These are phyloP conservation scores for Achaetomium macrosporum DNA, from an alignment of 2,329 filamentous ascomycete genomes.

Conservation along the genomic window DNA sequence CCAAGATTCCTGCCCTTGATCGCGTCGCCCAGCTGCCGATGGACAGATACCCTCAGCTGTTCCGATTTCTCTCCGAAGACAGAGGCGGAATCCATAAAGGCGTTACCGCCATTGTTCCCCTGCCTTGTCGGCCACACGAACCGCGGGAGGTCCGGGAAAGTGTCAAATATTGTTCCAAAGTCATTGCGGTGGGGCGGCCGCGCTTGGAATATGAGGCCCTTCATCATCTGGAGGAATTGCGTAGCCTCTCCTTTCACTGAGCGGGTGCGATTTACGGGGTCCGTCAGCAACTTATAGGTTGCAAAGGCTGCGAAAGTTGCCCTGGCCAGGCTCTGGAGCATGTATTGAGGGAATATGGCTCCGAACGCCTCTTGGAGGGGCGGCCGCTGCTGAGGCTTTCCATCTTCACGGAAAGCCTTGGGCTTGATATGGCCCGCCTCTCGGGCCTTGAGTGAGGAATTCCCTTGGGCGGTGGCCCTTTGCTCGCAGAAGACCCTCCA, in stretches of 20 bases:
- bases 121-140: constrained; percentile 7
- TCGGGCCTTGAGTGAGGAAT: neutral
- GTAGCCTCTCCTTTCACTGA: constrained; percentile 19
- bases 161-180: constrained; percentile 17
- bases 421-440: neutral
- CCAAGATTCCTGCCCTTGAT: constrained; percentile 25
- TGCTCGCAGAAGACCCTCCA: constrained; percentile 37
- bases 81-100: neutral
- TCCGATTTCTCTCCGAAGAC: neutral
- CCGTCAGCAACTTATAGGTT: constrained; percentile 35
- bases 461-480: constrained; percentile 8
- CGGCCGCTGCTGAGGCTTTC: constrained; percentile 6
- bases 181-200: constrained; percentile 12
- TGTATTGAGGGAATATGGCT: constrained; percentile 33
- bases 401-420: neutral
- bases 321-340: constrained; percentile 21
- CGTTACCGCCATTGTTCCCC: neutral
- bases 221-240: constrained; percentile 26
- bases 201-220: constrained; percentile 15
- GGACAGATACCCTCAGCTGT: constrained; percentile 8
- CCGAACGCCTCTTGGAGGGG: constrained; percentile 29
- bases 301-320: constrained; percentile 34
- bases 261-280: constrained; percentile 24
- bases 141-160: constrained; percentile 17
- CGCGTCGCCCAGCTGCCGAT: constrained; percentile 26